These are phyloP conservation scores for Achaetomium macrosporum DNA, from an alignment of 2,329 filamentous ascomycete genomes.

Conservation along the genomic window DNA sequence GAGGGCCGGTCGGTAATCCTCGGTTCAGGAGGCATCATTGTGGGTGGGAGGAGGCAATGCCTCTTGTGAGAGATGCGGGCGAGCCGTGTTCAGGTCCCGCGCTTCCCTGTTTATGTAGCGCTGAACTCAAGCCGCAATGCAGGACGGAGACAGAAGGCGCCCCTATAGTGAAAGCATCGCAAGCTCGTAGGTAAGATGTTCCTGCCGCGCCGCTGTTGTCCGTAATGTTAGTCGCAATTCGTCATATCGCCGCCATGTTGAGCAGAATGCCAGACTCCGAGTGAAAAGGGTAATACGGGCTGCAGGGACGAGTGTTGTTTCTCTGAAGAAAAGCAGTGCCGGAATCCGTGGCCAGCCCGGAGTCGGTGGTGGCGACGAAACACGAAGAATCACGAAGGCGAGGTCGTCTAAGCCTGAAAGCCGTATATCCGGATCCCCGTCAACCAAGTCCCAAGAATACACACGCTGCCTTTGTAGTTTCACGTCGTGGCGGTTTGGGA, in stretches of 20 bases:
- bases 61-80: too few relatives aligned
- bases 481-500: too few relatives aligned
- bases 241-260: slow-evolving; percentile 9
- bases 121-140: background rate
- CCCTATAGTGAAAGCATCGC: too few relatives aligned
- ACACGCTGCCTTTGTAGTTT: too few relatives aligned
- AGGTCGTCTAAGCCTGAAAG: too few relatives aligned
- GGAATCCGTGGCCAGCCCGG: too few relatives aligned
- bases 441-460: too few relatives aligned
- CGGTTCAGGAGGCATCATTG: slow-evolving; percentile 24
- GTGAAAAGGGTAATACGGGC: background rate
- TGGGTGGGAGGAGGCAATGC: background rate
- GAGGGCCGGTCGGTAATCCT: slow-evolving; percentile 33
- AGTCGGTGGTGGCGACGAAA: background rate
- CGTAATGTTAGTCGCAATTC: background rate
- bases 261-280: background rate
- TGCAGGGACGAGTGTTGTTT: background rate
- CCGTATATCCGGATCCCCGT: too few relatives aligned
- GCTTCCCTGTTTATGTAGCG: background rate
- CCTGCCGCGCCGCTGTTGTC: too few relatives aligned
- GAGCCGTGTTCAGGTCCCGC: background rate
- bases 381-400: too few relatives aligned
- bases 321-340: too few relatives aligned
- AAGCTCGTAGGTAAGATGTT: background rate
- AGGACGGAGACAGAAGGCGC: too few relatives aligned